These are phyloP conservation scores for Fonsecaea nubica DNA, from an alignment of 2,329 filamentous ascomycete species.

Conservation along the genomic window DNA sequence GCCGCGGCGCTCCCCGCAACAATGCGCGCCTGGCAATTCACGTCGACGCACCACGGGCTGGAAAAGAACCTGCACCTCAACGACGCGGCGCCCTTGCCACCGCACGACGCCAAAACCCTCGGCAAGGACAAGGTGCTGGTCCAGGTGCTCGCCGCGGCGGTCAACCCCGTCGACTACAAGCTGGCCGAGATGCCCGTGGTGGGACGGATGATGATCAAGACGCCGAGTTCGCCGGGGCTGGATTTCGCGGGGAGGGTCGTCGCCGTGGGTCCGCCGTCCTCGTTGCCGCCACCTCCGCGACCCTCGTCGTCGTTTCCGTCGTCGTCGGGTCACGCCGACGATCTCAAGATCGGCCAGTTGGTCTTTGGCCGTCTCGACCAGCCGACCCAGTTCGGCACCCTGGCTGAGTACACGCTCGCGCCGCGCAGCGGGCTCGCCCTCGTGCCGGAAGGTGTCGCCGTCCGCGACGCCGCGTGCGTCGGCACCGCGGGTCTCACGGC, in stretches of 20 bases:
- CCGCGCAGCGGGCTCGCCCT: constrained; percentile 44
- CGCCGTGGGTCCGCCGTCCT: constrained; percentile 33
- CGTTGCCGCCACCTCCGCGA: constrained; percentile 1
- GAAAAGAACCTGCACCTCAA: constrained; percentile 62
- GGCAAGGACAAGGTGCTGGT: constrained; percentile 60
- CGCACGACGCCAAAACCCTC: constrained; percentile 39
- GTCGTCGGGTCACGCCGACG: neutral
- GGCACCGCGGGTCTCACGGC: constrained; percentile 58
- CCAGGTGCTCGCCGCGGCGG: constrained; percentile 58
- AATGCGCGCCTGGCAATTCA: constrained; percentile 68
- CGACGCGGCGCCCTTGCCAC: constrained; percentile 51
- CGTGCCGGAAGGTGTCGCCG: constrained; percentile 53
- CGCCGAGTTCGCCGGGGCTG: constrained; percentile 57
- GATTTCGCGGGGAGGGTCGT: constrained; percentile 59
- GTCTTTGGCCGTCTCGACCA: constrained; percentile 54
- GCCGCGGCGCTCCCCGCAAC: constrained; percentile 41
- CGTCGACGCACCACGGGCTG: constrained; percentile 53
- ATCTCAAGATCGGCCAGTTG: constrained; percentile 49
- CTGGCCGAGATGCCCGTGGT: constrained; percentile 59
- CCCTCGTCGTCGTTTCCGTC: no score
- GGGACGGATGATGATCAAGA: constrained; percentile 48
- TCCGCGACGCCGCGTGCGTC: constrained; percentile 52
- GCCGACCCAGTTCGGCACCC: constrained; percentile 49
- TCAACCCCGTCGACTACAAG: constrained; percentile 73
- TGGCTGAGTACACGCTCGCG: constrained; percentile 54